Percentiles rank a stretch among this genome's conserved stretches.
These are phyloP conservation scores for Fistulina hepatica DNA, from an alignment of 1,284 basidiomycete genomes.

Conservation along the genomic window DNA sequence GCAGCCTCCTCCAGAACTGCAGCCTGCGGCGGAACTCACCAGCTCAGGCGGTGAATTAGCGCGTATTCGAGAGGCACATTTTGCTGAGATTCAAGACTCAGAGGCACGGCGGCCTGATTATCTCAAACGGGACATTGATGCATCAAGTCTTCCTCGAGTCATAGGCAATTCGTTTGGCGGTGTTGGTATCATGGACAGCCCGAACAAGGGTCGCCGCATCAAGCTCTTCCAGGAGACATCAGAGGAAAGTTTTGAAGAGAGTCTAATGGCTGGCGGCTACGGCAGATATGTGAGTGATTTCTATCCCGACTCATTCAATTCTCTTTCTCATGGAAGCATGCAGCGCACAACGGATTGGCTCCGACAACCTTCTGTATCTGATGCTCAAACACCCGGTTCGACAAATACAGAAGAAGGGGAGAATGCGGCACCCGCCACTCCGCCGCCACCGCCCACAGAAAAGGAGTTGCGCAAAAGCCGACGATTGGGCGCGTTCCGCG, in stretches of 20 bases:
- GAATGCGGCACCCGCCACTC: slow-evolving; percentile 1
- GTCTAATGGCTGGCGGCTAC: slow-evolving; percentile 67
- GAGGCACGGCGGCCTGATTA: slow-evolving; percentile 61
- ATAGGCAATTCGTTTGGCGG: slow-evolving; percentile 23
- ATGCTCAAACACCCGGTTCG: no score
- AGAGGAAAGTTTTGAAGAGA: slow-evolving; percentile 73
- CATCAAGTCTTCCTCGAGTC: slow-evolving; percentile 25
- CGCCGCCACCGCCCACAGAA: slow-evolving; percentile 32
- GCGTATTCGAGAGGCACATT: slow-evolving; percentile 41
- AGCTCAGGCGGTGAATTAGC: slow-evolving; percentile 43
- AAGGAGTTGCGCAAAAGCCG: slow-evolving; percentile 53
- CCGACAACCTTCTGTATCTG: no score
- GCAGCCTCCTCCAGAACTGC: slow-evolving; percentile 9
- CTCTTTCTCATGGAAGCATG: slow-evolving; percentile 3
- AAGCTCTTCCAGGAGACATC: slow-evolving; percentile 70
- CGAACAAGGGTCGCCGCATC: slow-evolving; percentile 55
- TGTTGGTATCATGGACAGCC: slow-evolving; percentile 55
- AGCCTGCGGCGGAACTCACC: slow-evolving; percentile 8
- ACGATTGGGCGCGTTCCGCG: slow-evolving; percentile 50
- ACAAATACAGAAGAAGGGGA: slow-evolving; percentile 11
- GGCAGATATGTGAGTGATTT: slow-evolving; percentile 47
- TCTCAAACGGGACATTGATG: slow-evolving; percentile 39
- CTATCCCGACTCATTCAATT: slow-evolving; percentile 1
- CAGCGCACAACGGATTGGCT: slow-evolving; percentile 45
- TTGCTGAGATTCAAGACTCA: slow-evolving; percentile 36